Evolutionary conservation across 305 asterid genomes (phyloP).

Genomic region (Fraxinus platypoda): DNA sequence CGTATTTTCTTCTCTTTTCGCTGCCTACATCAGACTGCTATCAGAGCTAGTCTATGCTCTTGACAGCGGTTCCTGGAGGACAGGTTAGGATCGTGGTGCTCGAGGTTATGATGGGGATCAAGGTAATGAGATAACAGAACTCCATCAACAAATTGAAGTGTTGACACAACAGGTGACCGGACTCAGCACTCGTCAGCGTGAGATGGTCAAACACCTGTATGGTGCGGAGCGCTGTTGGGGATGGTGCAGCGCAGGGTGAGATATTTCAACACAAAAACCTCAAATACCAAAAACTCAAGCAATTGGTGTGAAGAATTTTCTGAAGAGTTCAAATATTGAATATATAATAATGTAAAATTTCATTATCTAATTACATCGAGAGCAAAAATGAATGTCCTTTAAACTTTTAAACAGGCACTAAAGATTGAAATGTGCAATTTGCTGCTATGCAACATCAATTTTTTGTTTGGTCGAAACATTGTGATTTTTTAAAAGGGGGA

Average conservation of each 20-base stretch:
- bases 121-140: not conserved
- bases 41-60: not conserved
- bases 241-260: not conserved
- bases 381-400: not conserved
- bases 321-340: not conserved
- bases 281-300: not conserved
- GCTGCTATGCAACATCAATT: not conserved
- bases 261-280: not conserved
- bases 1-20: not conserved
- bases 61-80: not conserved
- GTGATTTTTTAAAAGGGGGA: not conserved
- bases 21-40: not conserved
- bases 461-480: not conserved
- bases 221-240: not conserved
- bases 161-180: not conserved
- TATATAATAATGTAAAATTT: not conserved
- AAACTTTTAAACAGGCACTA: not conserved
- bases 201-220: not conserved
- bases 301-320: not conserved
- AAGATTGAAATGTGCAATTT: conserved; percentile 1
- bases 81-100: not conserved
- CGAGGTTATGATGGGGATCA: not conserved
- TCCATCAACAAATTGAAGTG: not conserved
- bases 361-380: not conserved
- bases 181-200: not conserved